Evolutionary conservation across 1,139 yeast species (phyloP).

Genomic region (Diutina neorugosa): DNA sequence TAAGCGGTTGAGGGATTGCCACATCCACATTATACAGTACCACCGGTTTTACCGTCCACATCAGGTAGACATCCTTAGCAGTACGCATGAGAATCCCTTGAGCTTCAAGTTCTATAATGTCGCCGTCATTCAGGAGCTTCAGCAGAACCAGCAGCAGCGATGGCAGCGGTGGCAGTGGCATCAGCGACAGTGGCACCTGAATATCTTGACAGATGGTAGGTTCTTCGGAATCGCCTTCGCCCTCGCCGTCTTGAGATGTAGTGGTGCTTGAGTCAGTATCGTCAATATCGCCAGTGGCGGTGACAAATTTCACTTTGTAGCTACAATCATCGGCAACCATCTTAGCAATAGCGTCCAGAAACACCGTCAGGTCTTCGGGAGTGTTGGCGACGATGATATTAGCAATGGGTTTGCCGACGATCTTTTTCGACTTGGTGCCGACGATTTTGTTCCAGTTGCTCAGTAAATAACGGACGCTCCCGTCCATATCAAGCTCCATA

Average conservation of each 20-base stretch:
- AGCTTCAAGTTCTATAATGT: conserved; percentile 69
- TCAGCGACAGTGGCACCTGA: background rate
- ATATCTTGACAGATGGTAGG: background rate
- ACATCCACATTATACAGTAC: conserved; percentile 49
- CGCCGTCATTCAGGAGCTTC: conserved; percentile 32
- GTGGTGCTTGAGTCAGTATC: background rate
- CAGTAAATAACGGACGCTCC: conserved; percentile 63
- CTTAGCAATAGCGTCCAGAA: conserved; percentile 54
- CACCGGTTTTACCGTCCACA: conserved; percentile 88
- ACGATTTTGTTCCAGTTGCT: conserved; percentile 67
- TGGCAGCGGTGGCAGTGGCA: background rate
- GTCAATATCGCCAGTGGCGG: conserved; percentile 25
- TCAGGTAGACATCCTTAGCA: conserved; percentile 63
- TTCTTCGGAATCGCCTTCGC: background rate
- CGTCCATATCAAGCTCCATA: conserved; percentile 71
- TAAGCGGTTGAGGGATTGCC: conserved; percentile 54
- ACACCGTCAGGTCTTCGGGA: conserved; percentile 53
- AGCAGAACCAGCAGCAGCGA: background rate
- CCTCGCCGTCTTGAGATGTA: background rate
- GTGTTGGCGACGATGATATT: conserved; percentile 53
- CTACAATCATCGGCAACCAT: conserved; percentile 69
- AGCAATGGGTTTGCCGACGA: conserved; percentile 49
- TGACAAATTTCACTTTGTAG: conserved; percentile 63
- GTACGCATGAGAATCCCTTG: conserved; percentile 91
- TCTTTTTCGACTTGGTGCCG: conserved; percentile 48